These are phyloP conservation scores for Ramaria sp. DNA, from an alignment of 768 basidiomycete species.

Conservation along the genomic window DNA sequence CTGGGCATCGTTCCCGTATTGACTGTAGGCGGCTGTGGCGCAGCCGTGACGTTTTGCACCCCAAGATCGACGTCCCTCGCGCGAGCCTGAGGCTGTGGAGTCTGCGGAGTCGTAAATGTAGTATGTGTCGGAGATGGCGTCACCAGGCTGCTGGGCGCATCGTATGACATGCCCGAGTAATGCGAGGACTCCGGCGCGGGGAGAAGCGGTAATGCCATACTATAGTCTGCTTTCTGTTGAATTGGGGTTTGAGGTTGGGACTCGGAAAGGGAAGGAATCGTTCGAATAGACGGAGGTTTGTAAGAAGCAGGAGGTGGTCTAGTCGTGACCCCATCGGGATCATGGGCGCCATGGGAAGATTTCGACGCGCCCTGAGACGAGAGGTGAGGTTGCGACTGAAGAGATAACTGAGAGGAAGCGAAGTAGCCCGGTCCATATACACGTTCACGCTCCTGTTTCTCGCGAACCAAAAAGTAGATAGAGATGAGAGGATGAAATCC, in stretches of 20 bases:
- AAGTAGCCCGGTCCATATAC: slow-evolving; percentile 93
- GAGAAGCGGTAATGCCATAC: slow-evolving; percentile 70
- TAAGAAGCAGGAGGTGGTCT: slow-evolving; percentile 10
- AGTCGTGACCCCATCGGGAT: neutral
- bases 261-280: slow-evolving; percentile 9
- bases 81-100: slow-evolving; percentile 44
- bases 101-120: slow-evolving; percentile 31
- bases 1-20: slow-evolving; percentile 38
- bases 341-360: slow-evolving; percentile 6
- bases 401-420: slow-evolving; percentile 78
- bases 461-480: slow-evolving; percentile 92
- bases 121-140: slow-evolving; percentile 49
- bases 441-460: slow-evolving; percentile 89
- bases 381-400: slow-evolving; percentile 20
- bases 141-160: slow-evolving; percentile 30
- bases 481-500: slow-evolving; percentile 94
- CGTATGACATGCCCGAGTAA: slow-evolving; percentile 75
- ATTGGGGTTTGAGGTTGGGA: slow-evolving; percentile 6
- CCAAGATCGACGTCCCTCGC: slow-evolving; percentile 47
- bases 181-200: slow-evolving; percentile 76
- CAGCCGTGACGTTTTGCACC: slow-evolving; percentile 26
- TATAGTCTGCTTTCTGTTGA: slow-evolving; percentile 55
- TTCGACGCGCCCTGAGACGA: neutral
- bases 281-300: slow-evolving; percentile 1
- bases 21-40: slow-evolving; percentile 18